phyloP scores from a whole-genome alignment of 192 early-diverging fungal genomes.

The Podila clonocystis region DNA sequence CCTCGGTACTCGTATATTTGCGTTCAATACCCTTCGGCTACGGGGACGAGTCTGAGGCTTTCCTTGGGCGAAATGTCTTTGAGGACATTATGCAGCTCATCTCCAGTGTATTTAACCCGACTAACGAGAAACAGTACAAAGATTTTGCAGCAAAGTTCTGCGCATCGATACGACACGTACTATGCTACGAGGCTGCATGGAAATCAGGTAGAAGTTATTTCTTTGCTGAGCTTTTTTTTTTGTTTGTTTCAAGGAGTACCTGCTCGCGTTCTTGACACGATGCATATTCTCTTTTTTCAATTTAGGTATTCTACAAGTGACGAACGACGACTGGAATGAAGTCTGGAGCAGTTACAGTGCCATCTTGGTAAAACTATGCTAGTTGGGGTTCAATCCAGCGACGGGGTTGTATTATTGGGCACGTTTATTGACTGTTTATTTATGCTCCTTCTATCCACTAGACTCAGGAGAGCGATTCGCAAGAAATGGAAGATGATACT shows the following conservation, averaged over 20 bases:
- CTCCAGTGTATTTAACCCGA: neutral
- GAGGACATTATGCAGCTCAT: constrained; percentile 37
- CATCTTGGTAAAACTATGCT: constrained; percentile 24
- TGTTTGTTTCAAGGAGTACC: too few relatives aligned
- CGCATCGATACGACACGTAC: constrained; percentile 14
- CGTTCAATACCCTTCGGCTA: constrained; percentile 20
- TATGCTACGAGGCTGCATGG: constrained; percentile 48
- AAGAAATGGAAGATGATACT: neutral
- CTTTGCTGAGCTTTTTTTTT: neutral
- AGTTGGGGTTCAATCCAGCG: too few relatives aligned
- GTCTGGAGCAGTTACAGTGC: constrained; percentile 37
- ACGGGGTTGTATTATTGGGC: neutral
- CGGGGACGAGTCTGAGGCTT: constrained; percentile 32
- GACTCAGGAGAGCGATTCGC: neutral
- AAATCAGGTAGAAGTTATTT: constrained; percentile 18
- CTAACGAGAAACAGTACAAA: neutral
- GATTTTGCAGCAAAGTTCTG: constrained; percentile 20
- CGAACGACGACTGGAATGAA: constrained; percentile 14
- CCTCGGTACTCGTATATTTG: constrained; percentile 11
- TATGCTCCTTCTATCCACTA: neutral
- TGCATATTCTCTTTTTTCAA: neutral
- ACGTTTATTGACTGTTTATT: neutral
- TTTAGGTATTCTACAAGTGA: constrained; percentile 23
- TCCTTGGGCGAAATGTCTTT: constrained; percentile 19
- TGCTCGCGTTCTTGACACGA: neutral